phyloP scores from a whole-genome alignment of 2,329 filamentous ascomycete species.

The Elsinoe perseae region DNA sequence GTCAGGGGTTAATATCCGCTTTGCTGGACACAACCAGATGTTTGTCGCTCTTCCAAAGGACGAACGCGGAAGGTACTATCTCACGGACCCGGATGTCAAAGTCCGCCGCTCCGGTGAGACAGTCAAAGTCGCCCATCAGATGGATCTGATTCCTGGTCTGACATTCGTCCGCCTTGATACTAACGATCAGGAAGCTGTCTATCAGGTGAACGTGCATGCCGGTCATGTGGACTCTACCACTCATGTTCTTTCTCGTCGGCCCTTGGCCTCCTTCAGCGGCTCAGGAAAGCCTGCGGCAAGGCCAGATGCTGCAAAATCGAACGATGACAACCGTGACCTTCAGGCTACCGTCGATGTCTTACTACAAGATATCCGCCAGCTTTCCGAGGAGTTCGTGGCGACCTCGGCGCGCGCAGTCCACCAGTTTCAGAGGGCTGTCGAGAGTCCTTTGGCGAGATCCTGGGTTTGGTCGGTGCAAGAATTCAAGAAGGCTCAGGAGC shows the following conservation, averaged over 20 bases:
- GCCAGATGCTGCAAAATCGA: background rate
- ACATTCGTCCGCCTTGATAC: background rate
- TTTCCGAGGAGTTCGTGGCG: background rate
- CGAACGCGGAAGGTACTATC: background rate
- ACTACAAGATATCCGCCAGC: background rate
- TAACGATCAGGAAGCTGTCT: background rate
- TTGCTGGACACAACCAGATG: background rate
- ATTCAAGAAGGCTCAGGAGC: background rate
- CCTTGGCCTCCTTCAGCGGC: background rate
- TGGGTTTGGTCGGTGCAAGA: background rate
- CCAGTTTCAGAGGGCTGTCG: background rate
- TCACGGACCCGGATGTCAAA: background rate
- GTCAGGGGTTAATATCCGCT: background rate
- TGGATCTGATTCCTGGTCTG: conserved; percentile 11
- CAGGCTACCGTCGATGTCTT: background rate
- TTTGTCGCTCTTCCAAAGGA: conserved; percentile 10
- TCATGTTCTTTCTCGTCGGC: background rate
- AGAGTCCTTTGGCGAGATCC: background rate
- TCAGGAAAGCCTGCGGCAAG: background rate
- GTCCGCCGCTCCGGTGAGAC: background rate
- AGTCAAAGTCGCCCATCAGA: background rate
- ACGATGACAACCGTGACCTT: background rate
- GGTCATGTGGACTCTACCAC: background rate
- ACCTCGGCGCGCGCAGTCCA: background rate
- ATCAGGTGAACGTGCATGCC: background rate